Evolutionary conservation across 768 basidiomycete genomes (phyloP), one percentile per base, ranked within the genome.

Genomic region (Boletus sensibilis): DNA sequence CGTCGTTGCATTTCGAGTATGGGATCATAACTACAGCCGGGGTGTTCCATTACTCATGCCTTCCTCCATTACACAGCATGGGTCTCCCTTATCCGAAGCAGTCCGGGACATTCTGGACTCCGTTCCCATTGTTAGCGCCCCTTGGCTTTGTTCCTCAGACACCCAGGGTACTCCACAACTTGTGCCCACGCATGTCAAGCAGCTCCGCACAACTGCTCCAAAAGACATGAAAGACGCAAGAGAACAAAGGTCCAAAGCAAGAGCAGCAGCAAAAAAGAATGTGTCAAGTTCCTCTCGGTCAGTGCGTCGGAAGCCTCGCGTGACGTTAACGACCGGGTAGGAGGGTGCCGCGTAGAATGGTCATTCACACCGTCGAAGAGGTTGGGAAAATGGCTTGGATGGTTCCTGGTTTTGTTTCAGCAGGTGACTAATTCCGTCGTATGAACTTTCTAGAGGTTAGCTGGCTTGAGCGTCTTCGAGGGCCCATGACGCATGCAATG

Each of bases 151-250:
- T 4, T 63, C 72, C 33, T 43, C 60, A 14, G 48, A 50, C 7
- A 29, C 55, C 53, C 38, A 64, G 57, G 16, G 54, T 56, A 20
- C n/a, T 51, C 48, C 53, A 43, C 52, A 70, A 18, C 74, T 86
- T 25, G 72, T 88, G 40, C 84, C 87, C 3, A 92, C 91, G 0
- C 87, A 92, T 65, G 78, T 93, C 61, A 95, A 94, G 65, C 90
- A 92, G 60, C 68, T 93, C 21, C 79, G 80, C 18, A 94, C 93
- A 3, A 83, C 85, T 29, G 83, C 85, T 4, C 92, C 92, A 2
- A 85, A 82, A 63, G 88, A 94, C 64, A 88, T 92, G 81, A 88
- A 81, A 65, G 78, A 74, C 33, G 84, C 85, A 33, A 92, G 87
- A 65, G 79, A 83, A 53, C 66, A 74, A 50, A 79, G 90, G 54